These are phyloP conservation scores for Phytophthora hybrid DNA, from an alignment of 352 stramenopile genomes.

Conservation along the genomic window DNA sequence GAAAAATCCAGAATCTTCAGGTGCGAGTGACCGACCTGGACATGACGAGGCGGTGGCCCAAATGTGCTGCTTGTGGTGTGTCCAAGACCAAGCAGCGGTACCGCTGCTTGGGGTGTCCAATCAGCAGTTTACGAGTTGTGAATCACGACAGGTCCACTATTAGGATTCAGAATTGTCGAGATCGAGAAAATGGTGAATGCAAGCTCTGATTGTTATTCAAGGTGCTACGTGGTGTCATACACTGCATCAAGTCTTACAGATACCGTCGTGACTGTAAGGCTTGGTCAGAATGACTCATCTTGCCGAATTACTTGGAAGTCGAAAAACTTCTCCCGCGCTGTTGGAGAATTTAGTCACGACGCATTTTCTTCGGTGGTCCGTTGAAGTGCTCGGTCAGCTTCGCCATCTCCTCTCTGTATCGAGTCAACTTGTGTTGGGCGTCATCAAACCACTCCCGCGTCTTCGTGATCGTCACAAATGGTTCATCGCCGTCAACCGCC, in stretches of 20 bases:
- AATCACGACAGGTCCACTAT: neutral
- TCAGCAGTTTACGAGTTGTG: neutral
- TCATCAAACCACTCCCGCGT: neutral
- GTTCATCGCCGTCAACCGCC: neutral
- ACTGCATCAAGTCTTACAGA: no score
- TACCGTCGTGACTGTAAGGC: no score
- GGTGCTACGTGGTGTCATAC: neutral
- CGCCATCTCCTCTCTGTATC: neutral
- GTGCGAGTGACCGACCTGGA: constrained; percentile 36
- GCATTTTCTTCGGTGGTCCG: neutral
- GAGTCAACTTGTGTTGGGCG: neutral
- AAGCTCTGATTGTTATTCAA: constrained; percentile 21
- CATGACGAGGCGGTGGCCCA: constrained; percentile 10
- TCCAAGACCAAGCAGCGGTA: no score
- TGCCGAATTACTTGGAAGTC: no score
- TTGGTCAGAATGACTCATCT: no score
- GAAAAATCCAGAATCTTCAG: no score
- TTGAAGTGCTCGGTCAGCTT: neutral
- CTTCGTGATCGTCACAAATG: neutral
- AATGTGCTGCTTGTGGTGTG: constrained; percentile 5
- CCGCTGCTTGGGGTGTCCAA: neutral
- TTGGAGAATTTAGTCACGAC: no score
- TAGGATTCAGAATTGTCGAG: neutral
- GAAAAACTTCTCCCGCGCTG: no score
- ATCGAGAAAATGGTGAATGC: constrained; percentile 11